Percentiles rank a stretch among this genome's conserved stretches.
phyloP scores from a whole-genome alignment of 345 rosid genomes.

The Camelina hispida region DNA sequence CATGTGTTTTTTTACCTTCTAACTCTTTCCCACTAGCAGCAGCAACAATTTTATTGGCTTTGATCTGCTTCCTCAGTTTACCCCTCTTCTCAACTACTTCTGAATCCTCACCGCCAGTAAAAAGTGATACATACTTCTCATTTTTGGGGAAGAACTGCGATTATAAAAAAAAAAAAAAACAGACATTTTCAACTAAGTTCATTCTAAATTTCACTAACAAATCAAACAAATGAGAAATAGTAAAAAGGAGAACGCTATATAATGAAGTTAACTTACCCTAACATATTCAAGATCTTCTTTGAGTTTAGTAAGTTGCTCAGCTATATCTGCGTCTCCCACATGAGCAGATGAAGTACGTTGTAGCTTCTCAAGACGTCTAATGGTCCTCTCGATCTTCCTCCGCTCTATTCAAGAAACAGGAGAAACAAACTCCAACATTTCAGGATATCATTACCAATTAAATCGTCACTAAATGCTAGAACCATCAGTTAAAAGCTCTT shows the following conservation, averaged over 20 bases:
- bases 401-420: slow-evolving; percentile 57
- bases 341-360: slow-evolving; percentile 80
- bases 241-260: neutral
- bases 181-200: slow-evolving; percentile 2
- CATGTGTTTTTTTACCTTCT: slow-evolving; percentile 77
- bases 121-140: slow-evolving; percentile 91
- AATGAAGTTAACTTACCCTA: slow-evolving; percentile 56
- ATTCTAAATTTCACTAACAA: neutral
- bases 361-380: slow-evolving; percentile 89
- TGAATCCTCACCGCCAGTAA: slow-evolving; percentile 76
- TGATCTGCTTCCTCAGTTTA: slow-evolving; percentile 90
- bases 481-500: neutral
- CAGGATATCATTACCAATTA: neutral
- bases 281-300: slow-evolving; percentile 99
- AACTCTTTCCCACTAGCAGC: slow-evolving; percentile 97
- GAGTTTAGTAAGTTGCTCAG: slow-evolving; percentile 76
- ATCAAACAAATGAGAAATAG: neutral
- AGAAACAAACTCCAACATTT: neutral
- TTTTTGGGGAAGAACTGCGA: slow-evolving; percentile 95
- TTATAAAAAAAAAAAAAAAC: neutral
- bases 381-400: slow-evolving; percentile 87
- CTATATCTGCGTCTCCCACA: slow-evolving; percentile 64
- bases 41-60: slow-evolving; percentile 89
- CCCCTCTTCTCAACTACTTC: slow-evolving; percentile 78
- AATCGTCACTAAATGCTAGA: neutral